Conservation (phyloP, 2,329 filamentous ascomycete genomes). For the Cryphonectria naterciae region DNA sequence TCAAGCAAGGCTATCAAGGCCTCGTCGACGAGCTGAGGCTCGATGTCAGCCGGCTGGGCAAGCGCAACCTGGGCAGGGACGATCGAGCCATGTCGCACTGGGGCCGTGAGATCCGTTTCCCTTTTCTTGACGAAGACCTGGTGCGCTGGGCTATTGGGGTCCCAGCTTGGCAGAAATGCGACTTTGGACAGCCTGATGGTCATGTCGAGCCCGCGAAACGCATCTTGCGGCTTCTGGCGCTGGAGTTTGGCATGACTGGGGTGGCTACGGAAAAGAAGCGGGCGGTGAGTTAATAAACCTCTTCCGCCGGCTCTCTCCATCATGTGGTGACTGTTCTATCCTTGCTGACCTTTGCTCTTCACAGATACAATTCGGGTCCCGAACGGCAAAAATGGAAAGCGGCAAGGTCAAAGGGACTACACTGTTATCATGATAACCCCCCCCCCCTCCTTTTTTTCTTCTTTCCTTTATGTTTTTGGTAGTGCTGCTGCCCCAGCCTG, state of each 20-base stretch:
- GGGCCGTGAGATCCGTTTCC: conserved; percentile 86
- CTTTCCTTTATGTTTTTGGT: not conserved
- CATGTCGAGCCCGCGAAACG: conserved; percentile 79
- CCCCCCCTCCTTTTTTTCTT: conserved; percentile 12
- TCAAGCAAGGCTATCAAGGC: conserved; percentile 67
- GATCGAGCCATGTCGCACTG: conserved; percentile 90
- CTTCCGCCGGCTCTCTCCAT: not conserved
- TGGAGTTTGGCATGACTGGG: conserved; percentile 69
- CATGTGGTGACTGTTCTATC: not conserved
- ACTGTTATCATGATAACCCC: conserved; percentile 49
- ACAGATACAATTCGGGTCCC: conserved; percentile 80
- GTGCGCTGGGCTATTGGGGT: conserved; percentile 77
- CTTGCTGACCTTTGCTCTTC: conserved; percentile 6
- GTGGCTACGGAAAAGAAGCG: conserved; percentile 91
- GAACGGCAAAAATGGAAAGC: conserved; percentile 82
- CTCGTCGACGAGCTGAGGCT: conserved; percentile 82
- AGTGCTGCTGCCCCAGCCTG: conserved; percentile 34
- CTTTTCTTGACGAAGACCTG: conserved; percentile 85
- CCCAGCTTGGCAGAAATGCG: conserved; percentile 85
- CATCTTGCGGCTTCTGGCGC: conserved; percentile 76
- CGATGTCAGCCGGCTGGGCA: conserved; percentile 83
- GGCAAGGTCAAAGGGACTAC: conserved; percentile 72
- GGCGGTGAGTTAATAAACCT: conserved; percentile 68
- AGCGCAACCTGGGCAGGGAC: conserved; percentile 93
- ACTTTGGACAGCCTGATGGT: conserved; percentile 63